Evolutionary conservation across 2,329 filamentous ascomycete genomes (phyloP), one percentile per base, ranked within the genome.

Genomic region (Alternaria sp.): DNA sequence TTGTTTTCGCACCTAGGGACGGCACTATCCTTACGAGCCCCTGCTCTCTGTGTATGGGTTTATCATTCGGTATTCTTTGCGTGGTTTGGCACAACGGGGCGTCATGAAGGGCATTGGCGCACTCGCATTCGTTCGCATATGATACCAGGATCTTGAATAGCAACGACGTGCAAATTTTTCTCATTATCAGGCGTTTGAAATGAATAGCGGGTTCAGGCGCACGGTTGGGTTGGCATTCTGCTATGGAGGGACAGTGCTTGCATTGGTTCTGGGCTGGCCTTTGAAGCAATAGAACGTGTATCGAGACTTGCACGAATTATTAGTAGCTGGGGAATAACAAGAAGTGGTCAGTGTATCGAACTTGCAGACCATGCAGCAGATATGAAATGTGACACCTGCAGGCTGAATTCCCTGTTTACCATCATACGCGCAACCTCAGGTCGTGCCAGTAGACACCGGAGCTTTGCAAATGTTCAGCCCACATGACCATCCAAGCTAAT

Each of bases 51-150:
- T 44, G 10, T 44, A 36, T 43, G 8, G 30, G n/a, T 26, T 54
- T 44, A 21, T 15, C 9, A 26, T 54, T 26, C 15, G 32, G 21
- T 44, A 26, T 54, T 17, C 25, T 54, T 54, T 52, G 30, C 19
- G 13, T 52, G n/a, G 30, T 36, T 40, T 30, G 49, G 49, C 19
- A 52, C 15, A 52, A 52, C 19, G 49, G 49, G 28, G 49, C 49
- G 26, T 51, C 49, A 54, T 54, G 19, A 11, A 43, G 6, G 51
- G 23, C 51, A 40, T 53, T 44, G 52, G 52, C 49, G 52, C 32
- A 44, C 36, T 43, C 66, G 68, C 63, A 62, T 26, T 50, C 63
- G 65, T 66, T 59, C 65, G 65, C 67, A 68, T 69, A 69, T 67
- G 67, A 71, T 71, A 71, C 68, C 68, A 69, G 62, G 60, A 44